Evolutionary conservation across 371 early-diverging fungal genomes (phyloP), one percentile per base, ranked within the genome.

Genomic region (Haplosporangium sp.): DNA sequence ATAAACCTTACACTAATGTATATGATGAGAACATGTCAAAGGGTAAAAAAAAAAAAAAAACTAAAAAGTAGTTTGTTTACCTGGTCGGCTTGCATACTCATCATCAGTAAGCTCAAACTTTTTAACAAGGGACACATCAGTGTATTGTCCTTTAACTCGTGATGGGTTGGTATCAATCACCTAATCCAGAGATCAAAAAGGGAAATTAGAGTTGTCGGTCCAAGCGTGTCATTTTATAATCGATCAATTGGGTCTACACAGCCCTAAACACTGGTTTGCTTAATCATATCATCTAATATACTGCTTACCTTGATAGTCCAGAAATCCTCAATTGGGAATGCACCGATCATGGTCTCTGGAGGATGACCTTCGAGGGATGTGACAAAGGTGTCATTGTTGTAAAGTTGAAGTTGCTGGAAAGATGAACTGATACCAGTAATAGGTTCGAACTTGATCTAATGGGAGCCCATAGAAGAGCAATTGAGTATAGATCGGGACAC

Each of bases 71-170:
- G 55, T 48, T 27, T 10, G 27, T 39, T 58, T 87, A 92, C 90
- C 91, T 67, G 83, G 34, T 70, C 89, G 84, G 75, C 93, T 93
- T 11, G 89, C 88, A 76, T 98, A 98, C 71, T 96, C 94, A 11
- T 94, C 94, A 9, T 96, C 94, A 0, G 91, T 78, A 67, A 98
- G 86, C 81, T 96, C 98, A 78, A 92, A 96, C 83, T 98, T 98
- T 67, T 97, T 91, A 4, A 98, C 98, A 53, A 92, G 88, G 2
- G 93, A 92, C 2, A 94, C 86, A 85, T 98, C 98, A 34, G 90
- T 93, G 83, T 86, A 98, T 74, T 95, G 93, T 53, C 91, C 90
- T 67, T 85, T 88, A 62, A 86, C 67, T 39, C 88, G 86, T 68
- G 86, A 86, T 42, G 95, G 94, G 77, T 94, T 93, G 34, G 89